phyloP scores from a whole-genome alignment of 768 basidiomycete species.

The Pisolithus microcarpus region DNA sequence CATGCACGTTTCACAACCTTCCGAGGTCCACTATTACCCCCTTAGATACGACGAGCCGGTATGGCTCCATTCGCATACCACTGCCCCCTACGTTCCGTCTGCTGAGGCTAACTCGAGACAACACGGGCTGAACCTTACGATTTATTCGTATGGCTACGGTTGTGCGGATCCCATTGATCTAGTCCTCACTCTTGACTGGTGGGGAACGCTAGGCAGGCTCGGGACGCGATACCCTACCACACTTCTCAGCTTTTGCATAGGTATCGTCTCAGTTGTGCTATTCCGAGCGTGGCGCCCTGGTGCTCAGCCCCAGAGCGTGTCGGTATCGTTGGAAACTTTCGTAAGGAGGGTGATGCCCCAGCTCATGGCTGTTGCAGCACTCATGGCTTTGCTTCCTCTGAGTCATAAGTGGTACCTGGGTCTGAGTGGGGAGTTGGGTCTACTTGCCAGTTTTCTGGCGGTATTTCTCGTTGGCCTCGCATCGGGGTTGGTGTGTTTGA shows the following conservation, averaged over 20 bases:
- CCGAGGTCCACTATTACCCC: conserved; percentile 66
- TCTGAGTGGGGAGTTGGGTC: conserved; percentile 43
- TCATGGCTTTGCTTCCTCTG: conserved; percentile 50
- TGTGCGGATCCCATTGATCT: conserved; percentile 40
- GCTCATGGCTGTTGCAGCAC: conserved; percentile 38
- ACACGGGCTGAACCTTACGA: conserved; percentile 44
- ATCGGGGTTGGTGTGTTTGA: conserved; percentile 56
- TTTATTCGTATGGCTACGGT: conserved; percentile 48
- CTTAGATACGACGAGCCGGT: conserved; percentile 27
- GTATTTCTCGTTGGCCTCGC: conserved; percentile 50
- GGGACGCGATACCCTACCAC: conserved; percentile 71
- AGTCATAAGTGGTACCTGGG: conserved; percentile 54
- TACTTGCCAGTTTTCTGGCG: conserved; percentile 37
- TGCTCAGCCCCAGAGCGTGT: conserved; percentile 36
- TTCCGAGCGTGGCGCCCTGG: conserved; percentile 42
- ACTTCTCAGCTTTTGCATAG: conserved; percentile 65
- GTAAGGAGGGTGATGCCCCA: conserved; percentile 31
- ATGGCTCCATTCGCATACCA: conserved; percentile 58
- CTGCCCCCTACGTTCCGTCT: conserved; percentile 54
- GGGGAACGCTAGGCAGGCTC: conserved; percentile 61
- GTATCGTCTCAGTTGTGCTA: conserved; percentile 53
- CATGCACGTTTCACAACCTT: conserved; percentile 47
- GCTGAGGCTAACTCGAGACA: conserved; percentile 8
- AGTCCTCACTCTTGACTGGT: conserved; percentile 60
- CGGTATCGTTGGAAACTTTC: conserved; percentile 44